Evolutionary conservation across 148 eudicot species (phyloP), one percentile per base, ranked within the genome.

Genomic region (Rhododendron williamsianum): DNA sequence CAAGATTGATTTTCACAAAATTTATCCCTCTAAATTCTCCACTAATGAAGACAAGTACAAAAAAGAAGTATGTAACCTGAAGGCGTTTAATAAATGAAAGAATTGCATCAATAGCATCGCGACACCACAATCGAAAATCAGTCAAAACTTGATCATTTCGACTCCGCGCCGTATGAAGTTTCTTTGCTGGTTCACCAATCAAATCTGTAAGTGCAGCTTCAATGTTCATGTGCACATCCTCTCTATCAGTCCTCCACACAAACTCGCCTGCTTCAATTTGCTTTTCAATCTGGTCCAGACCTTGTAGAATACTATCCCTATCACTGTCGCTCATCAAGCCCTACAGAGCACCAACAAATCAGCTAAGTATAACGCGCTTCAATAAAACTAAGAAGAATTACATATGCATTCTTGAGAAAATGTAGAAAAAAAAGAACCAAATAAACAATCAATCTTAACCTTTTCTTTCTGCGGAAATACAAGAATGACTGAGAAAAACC

Each of bases 161-260:
- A 86, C 99, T 97, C 45, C 99, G 93, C 43, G 99, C 98, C 12
- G 99, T 97, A 85, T 97, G 99, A 46, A 97, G 99, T 92, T 97
- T 97, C 92, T 95, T 97, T n/a, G 98, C 99, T 86, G 99, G 96
- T 83, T 97, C 99, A 15, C 99, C 99, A 88, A 97, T 92, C 84
- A 97, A 86, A 91, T 97, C 99, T 80, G 98, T 97, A 45, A 97
- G 97, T 11, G 98, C 92, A 27, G 99, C 99, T 90, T 97, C 99
- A 88, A 97, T 97, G 91, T 97, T 97, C 99, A 97, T 97, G 88
- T 97, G 99, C 74, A 97, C 99, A 84, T 97, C 99, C 89, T 97
- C 99, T 87, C 99, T 93, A 81, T 97, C 99, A 78, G 95, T 90
- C 89, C 99, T 93, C 99, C 99, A 97, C 51, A 67, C 89, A 88